These are phyloP conservation scores for Beauveria asiatica DNA, from an alignment of 2,329 filamentous ascomycete genomes.

Conservation along the genomic window DNA sequence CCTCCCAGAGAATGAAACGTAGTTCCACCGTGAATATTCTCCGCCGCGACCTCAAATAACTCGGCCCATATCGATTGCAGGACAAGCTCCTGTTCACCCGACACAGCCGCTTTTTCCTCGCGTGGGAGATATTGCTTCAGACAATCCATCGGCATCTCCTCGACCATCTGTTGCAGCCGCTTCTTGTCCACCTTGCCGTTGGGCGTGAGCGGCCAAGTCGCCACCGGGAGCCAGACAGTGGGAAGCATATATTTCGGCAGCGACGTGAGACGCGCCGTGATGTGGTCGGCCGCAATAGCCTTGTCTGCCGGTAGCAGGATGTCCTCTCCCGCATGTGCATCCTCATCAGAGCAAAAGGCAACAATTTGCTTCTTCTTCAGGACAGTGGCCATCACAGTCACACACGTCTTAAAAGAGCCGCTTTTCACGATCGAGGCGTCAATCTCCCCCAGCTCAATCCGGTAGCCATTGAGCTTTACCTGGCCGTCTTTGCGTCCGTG, in stretches of 20 bases:
- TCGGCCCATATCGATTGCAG: not conserved
- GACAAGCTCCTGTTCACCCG: not conserved
- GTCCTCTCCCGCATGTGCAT: not conserved
- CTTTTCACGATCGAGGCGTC: not conserved
- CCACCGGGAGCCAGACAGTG: not conserved
- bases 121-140: not conserved
- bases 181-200: not conserved
- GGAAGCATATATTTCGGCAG: not conserved
- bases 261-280: not conserved
- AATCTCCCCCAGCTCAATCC: slow-evolving; percentile 14
- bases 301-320: not conserved
- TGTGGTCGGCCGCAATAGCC: not conserved
- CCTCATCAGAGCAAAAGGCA: not conserved
- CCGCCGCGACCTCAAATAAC: not conserved
- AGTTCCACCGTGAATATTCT: not conserved
- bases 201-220: not conserved
- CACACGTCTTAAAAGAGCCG: not conserved
- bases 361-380: not conserved
- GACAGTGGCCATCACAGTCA: not conserved
- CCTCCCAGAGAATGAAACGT: not conserved
- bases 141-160: not conserved
- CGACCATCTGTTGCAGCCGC: not conserved
- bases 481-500: slow-evolving; percentile 16
- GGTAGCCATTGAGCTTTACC: slow-evolving; percentile 17
- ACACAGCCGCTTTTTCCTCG: not conserved